Base-by-base conservation (phyloP, 108 stramenopile species). In the Discostella stelligeroides region DNA sequence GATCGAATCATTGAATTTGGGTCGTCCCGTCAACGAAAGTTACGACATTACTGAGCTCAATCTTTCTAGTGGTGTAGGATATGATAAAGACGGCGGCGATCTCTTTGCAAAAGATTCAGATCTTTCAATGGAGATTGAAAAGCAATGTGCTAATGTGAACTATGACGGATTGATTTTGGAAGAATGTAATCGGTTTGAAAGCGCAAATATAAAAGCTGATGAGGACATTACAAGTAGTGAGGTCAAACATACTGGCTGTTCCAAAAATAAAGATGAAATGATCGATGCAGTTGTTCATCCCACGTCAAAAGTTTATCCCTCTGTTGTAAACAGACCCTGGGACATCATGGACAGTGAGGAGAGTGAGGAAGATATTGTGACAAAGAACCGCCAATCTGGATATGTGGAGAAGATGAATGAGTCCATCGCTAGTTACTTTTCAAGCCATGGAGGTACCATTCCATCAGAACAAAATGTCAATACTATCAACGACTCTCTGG, bases 91-190 rank as follows among this genome's bases (percentile, higher is more conserved):
- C n/a, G n/a, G n/a, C n/a, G 53, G 27, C 28, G 28, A 54, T 15
- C 23, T 14, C 12, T 27, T 54, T 4, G 28, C 28, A 0, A 54
- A 54, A 9, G 53, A 54, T 54, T 2, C 9, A 29, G 53, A 29
- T 54, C 53, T 54, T 27, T 54, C 53, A 23, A 54, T 54, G 28
- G 53, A 54, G 53, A 27, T 54, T 4, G 53, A 54, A 28, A 54
- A 54, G 1, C 25, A 23, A 23, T 54, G 9, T n/a, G 53, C 53
- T 14, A 9, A 54, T 24, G 28, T 18, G 21, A 9, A 49, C 0
- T 18, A 28, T 29, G 53, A 27, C 2, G 53, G 28, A 54, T 28
- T 29, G 1, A 27, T 54, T 23, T 23, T 54, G 23, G 53, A 27
- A 9, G 27, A 18, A 51, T 21, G 10, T 1, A 4, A 6, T 21